phyloP scores from a whole-genome alignment of 371 early-diverging fungal species.

The Mucor ambiguus region DNA sequence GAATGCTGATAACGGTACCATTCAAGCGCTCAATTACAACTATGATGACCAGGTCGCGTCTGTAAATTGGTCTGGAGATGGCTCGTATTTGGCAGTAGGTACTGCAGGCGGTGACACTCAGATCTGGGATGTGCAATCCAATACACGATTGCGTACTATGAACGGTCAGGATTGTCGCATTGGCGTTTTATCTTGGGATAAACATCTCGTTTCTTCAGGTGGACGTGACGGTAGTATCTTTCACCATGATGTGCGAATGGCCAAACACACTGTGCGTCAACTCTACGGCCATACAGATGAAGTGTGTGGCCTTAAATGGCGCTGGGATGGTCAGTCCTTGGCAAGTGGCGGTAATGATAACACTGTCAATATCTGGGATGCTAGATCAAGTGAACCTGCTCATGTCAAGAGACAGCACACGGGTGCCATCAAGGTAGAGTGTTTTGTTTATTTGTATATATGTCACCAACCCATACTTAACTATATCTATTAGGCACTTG shows the following conservation, averaged over 20 bases:
- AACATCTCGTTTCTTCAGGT: conserved; percentile 84
- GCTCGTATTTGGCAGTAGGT: conserved; percentile 86
- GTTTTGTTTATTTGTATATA: neutral
- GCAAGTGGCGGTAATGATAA: conserved; percentile 99
- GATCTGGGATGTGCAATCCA: conserved; percentile 84
- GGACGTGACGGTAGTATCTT: conserved; percentile 89
- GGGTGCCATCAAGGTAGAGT: conserved; percentile 89
- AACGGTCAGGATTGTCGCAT: conserved; percentile 75
- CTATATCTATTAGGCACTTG: conserved; percentile 74
- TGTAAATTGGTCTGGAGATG: conserved; percentile 79
- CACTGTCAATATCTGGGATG: conserved; percentile 93
- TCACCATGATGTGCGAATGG: conserved; percentile 92
- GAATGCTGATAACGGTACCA: conserved; percentile 86
- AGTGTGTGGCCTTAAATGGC: conserved; percentile 97
- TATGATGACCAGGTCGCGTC: conserved; percentile 66
- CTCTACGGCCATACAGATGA: conserved; percentile 76
- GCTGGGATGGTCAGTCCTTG: conserved; percentile 79
- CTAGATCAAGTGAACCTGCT: conserved; percentile 61
- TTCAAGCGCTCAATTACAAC: conserved; percentile 64
- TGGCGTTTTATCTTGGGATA: conserved; percentile 88
- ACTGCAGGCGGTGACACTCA: conserved; percentile 80
- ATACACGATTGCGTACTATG: conserved; percentile 75
- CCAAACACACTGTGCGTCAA: conserved; percentile 72
- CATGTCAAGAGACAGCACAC: conserved; percentile 76
- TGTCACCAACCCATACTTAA: too few species aligned